These are phyloP conservation scores for Lodderomyces margitis DNA, from an alignment of 1,139 yeast species.

Conservation along the genomic window DNA sequence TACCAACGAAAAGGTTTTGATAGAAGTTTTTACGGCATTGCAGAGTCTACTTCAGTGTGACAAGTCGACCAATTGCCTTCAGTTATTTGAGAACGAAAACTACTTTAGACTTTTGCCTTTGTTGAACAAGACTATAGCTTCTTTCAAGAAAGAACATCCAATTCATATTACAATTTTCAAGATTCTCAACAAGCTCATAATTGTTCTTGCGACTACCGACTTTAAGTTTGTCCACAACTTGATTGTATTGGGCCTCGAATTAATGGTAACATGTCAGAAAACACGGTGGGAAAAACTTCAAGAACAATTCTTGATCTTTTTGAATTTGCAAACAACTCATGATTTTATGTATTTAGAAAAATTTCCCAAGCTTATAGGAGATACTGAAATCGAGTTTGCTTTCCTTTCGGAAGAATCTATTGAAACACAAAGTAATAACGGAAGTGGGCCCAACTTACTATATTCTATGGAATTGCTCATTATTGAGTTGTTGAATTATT, in stretches of 20 bases:
- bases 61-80: conserved; percentile 23
- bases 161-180: conserved; percentile 26
- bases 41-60: conserved; percentile 29
- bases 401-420: conserved; percentile 10
- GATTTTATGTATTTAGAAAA: conserved; percentile 14
- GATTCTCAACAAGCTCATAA: conserved; percentile 38
- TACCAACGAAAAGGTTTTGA: conserved; percentile 9
- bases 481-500: conserved; percentile 18
- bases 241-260: conserved; percentile 29
- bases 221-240: conserved; percentile 28
- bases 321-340: conserved; percentile 29
- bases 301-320: conserved; percentile 34
- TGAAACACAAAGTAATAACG: conserved; percentile 7
- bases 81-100: conserved; percentile 16
- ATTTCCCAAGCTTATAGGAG: conserved; percentile 13
- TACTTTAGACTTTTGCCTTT: conserved; percentile 25
- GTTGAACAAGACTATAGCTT: conserved; percentile 18
- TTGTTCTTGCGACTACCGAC: conserved; percentile 32
- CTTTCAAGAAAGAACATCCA: conserved; percentile 24
- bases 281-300: conserved; percentile 34
- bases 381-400: conserved; percentile 7
- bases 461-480: conserved; percentile 25
- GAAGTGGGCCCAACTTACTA: conserved; percentile 13
- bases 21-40: conserved; percentile 22
- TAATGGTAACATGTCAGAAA: conserved; percentile 25